A percentile compares a stretch with the other conserved stretches of the same genome.
phyloP scores from a whole-genome alignment of 1,139 yeast species.

The Saccharomyces pastorianus region DNA sequence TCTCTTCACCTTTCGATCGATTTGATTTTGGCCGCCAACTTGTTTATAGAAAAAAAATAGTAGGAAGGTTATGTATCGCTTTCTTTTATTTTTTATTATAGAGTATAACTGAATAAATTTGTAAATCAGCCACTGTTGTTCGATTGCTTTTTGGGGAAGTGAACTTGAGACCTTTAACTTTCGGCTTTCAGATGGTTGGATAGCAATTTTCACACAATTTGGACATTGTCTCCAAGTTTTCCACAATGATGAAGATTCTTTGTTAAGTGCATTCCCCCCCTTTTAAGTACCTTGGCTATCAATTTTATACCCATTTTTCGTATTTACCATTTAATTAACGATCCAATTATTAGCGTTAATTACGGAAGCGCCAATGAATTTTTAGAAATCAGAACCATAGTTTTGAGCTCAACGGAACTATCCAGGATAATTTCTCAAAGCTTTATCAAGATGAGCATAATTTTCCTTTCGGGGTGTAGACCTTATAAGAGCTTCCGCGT shows the following conservation, averaged over 20 bases:
- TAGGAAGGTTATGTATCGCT: background rate
- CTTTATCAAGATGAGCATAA: constrained; percentile 8
- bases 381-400: constrained; percentile 46
- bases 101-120: background rate
- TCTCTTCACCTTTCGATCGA: background rate
- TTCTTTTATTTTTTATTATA: background rate
- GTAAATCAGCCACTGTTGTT: background rate
- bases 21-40: background rate
- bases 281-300: constrained; percentile 67
- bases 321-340: constrained; percentile 71
- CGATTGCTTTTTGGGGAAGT: background rate
- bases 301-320: constrained; percentile 78
- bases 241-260: constrained; percentile 66
- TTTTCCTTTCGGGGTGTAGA: constrained; percentile 11
- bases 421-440: constrained; percentile 1
- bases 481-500: constrained; percentile 11
- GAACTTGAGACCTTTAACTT: constrained; percentile 50
- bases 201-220: constrained; percentile 28
- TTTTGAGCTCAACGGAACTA: constrained; percentile 9
- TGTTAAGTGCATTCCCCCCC: constrained; percentile 30
- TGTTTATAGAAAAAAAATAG: background rate
- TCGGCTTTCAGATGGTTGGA: constrained; percentile 65
- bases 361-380: constrained; percentile 81
- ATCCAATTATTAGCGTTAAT: constrained; percentile 82
- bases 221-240: constrained; percentile 38